Base-by-base conservation (phyloP, 257 asterid genomes). In the Nicotiana attenuata region DNA sequence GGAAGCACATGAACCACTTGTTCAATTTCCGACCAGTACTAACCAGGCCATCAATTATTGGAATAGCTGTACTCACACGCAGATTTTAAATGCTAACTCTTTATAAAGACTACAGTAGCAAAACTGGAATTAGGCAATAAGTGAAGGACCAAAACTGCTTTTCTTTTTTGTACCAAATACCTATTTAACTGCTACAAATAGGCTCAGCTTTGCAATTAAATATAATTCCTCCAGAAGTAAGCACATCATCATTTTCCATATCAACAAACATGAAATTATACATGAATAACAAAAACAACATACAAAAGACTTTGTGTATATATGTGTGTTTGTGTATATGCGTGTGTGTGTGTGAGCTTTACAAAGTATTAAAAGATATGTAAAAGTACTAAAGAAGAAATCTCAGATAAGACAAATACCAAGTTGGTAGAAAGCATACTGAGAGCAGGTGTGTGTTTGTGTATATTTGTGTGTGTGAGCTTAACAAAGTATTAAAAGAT, bases 391-490 rank as follows among this genome's bases (percentile, higher is more conserved):
- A 50, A 75, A 75, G 64, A 50, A 75, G 10, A 50, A 75, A 52
- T 26, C 80, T 75, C 64, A 50, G 35, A 47, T 47, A 24, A 75
- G 80, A 77, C 31, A 13, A 73, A 52, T 89, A 85, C 88, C 85
- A 76, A 65, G 81, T 47, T 83, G 76, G 84, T 60, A 45, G 81
- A 79, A 31, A 41, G 83, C 24, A 82, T 55, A 76, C 89, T 88
- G 83, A 88, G 89, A 83, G 88, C 78, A 85, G 80, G 79, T 84
- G 57, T 50, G 16, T 52, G 57, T 15, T 15, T 14, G 57, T 14
- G 57, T 50, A 3, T 14, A 11, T 50, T 1, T 13, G 17, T 52
- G 6, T 3, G 17, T 52, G 6, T 0, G 57, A 52, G 57, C 57
- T 52, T 14, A 52, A 52, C 16, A 1, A 52, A 52, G 57, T 52